Conservation (phyloP, 1,139 yeast species). For the Meyerozyma carpophila region DNA sequence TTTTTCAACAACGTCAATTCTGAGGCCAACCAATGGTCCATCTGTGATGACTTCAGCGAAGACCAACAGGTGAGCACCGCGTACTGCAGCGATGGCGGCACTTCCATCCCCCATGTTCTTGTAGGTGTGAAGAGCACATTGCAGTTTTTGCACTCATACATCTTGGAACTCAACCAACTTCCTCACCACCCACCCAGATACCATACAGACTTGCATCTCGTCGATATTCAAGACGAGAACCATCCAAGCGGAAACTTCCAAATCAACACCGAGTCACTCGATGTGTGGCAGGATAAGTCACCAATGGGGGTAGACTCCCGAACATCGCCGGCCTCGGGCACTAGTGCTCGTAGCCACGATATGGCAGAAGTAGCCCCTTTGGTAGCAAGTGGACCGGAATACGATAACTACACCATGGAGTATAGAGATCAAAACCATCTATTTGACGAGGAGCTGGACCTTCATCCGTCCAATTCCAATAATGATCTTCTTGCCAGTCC, state of each 20-base stretch:
- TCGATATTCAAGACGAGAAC: not conserved
- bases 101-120: conserved; percentile 46
- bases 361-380: not conserved
- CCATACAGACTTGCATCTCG: not conserved
- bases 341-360: not conserved
- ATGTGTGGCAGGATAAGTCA: not conserved
- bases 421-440: not conserved
- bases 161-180: conserved; percentile 34
- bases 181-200: not conserved
- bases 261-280: not conserved
- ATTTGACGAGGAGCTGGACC: not conserved
- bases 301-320: not conserved
- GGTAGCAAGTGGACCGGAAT: not conserved
- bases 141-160: conserved; percentile 48
- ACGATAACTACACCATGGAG: not conserved
- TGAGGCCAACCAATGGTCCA: conserved; percentile 67
- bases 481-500: conserved; percentile 14
- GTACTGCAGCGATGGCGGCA: conserved; percentile 48
- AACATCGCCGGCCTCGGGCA: not conserved
- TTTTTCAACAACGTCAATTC: conserved; percentile 49
- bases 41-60: conserved; percentile 78
- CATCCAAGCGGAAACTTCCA: not conserved
- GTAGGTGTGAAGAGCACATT: conserved; percentile 51
- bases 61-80: conserved; percentile 76
- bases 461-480: not conserved